phyloP scores from a whole-genome alignment of 2,329 filamentous ascomycete genomes.

The Aspergillus udagawae region DNA sequence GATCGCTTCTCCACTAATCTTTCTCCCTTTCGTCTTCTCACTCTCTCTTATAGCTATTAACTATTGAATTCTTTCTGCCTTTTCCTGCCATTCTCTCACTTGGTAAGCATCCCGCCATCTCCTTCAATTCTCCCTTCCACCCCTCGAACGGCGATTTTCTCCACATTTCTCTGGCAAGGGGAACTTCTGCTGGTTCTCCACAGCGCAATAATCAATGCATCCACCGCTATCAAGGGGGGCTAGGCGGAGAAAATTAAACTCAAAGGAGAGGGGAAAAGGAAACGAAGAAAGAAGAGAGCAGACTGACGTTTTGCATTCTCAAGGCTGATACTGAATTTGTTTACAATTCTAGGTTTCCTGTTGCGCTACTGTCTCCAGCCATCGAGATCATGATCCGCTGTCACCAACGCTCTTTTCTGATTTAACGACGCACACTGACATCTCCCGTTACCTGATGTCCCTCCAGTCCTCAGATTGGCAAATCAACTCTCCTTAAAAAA shows the following conservation, averaged over 20 bases:
- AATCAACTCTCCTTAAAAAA: background rate
- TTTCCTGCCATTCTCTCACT: background rate
- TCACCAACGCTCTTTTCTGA: background rate
- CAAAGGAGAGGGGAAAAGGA: background rate
- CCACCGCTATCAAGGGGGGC: background rate
- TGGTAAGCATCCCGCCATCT: background rate
- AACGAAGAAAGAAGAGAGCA: background rate
- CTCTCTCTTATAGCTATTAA: background rate
- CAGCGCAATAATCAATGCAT: background rate
- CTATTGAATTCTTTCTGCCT: background rate
- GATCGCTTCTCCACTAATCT: background rate
- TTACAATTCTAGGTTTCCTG: background rate
- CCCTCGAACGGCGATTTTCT: background rate
- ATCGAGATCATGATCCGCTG: background rate
- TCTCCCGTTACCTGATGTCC: background rate
- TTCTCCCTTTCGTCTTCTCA: background rate
- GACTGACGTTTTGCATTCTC: background rate
- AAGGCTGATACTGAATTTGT: background rate
- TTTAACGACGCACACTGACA: background rate
- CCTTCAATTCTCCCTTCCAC: background rate
- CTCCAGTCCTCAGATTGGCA: background rate
- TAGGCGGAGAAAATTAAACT: background rate
- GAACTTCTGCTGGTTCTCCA: conserved; percentile 3
- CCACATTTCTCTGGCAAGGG: conserved; percentile 6
- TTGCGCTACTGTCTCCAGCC: background rate